Conservation (phyloP, 202 grass and related monocot species). For the Saccharum hybrid region DNA sequence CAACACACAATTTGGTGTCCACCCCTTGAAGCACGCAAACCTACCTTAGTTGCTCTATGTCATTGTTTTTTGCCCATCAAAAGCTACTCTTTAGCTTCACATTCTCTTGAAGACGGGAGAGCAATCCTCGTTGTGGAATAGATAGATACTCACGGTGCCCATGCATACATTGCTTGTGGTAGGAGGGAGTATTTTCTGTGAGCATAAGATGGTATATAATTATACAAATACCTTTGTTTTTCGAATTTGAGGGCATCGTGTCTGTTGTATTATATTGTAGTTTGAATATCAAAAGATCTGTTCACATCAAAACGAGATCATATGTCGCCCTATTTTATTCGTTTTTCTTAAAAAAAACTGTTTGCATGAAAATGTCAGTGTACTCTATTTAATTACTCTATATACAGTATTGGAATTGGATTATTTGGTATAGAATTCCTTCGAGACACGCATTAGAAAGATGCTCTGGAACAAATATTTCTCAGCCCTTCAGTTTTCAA, state of each 20-base stretch:
- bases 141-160: not conserved
- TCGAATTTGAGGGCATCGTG: too few relatives aligned
- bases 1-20: not conserved
- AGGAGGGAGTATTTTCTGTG: not conserved
- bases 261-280: not conserved
- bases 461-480: constrained; percentile 24
- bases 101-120: not conserved
- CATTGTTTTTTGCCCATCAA: not conserved
- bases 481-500: constrained; percentile 17
- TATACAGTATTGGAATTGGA: not conserved
- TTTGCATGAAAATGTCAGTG: not conserved
- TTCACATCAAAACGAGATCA: constrained; percentile 6
- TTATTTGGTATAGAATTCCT: constrained; percentile 28
- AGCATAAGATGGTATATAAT: not conserved
- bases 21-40: not conserved
- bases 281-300: not conserved
- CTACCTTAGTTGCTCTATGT: not conserved
- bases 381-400: not conserved
- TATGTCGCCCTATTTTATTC: not conserved
- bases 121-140: not conserved
- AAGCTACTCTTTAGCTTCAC: not conserved
- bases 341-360: constrained; percentile 18
- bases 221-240: not conserved
- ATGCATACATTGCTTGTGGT: not conserved
- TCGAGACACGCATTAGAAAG: not conserved